Base-by-base conservation (phyloP, 768 basidiomycete species). In the Neoboletus magnificus region DNA sequence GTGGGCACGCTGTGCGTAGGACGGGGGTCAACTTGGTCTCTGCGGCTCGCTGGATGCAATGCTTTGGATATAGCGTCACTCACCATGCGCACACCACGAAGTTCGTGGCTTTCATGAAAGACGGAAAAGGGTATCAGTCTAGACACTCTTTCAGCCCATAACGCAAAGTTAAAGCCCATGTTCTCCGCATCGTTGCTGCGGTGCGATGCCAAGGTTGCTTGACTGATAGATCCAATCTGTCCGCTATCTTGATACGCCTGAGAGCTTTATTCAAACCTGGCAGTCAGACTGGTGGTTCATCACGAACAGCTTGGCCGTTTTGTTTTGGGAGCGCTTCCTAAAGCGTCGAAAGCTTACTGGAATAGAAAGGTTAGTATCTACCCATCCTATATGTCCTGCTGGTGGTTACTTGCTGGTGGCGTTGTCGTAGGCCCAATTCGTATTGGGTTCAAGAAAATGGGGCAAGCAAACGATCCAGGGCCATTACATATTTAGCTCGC, bases 81-180 rank as follows among this genome's bases (percentile, higher is more conserved):
- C 29, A 36, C 55, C 64, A 66, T 48, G 60, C n/a, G 50, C 37
- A 40, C 49, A 35, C 50, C 54, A 58, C 36, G 54, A 46, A 44
- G 41, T 44, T 40, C 48, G 62, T 51, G 52, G 49, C 22, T 43
- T 55, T 48, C 45, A 52, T 52, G 44, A 45, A 45, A 39, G 35
- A 15, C 51, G 30, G 18, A 56, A 56, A 56, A 29, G 39, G 39
- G 29, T 30, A n/a, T 32, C 18, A 11, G 35, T 37, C 39, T 39
- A 39, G 44, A 46, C 10, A 30, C 18, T 27, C 30, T 32, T 20
- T 46, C 15, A 6, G 12, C 9, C 29, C 9, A 15, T 20, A 15
- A 27, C 7, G 18, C 25, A 11, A 22, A 4, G 35, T 25, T 16
- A 10, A 18, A 8, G 10, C 18, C 32, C 32, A 32, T 12, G 11